These are phyloP conservation scores for Camellia sinensis DNA, from an alignment of 148 eudicot species.

Conservation along the genomic window DNA sequence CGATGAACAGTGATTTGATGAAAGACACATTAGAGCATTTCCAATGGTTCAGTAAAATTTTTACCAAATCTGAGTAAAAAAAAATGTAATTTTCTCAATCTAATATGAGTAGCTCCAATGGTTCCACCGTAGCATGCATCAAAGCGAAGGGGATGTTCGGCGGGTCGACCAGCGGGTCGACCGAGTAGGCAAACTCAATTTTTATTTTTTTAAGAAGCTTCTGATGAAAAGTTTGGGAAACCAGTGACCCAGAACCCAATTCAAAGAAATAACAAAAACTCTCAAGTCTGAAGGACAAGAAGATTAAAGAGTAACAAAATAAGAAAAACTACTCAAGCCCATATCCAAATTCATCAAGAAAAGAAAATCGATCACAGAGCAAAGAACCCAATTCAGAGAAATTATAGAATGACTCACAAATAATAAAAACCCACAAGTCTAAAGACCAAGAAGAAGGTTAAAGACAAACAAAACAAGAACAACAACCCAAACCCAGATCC, in stretches of 20 bases:
- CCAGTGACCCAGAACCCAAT: no score
- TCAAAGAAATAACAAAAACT: background rate
- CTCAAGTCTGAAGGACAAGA: background rate
- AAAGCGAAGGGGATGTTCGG: no score
- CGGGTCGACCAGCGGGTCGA: background rate
- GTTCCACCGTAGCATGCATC: no score
- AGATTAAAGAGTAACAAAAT: background rate
- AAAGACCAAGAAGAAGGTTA: background rate
- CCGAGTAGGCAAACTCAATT: background rate
- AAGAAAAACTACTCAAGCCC: constrained; percentile 7
- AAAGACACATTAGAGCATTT: no score
- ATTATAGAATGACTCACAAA: background rate
- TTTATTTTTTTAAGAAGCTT: background rate
- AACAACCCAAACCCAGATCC: constrained; percentile 15
- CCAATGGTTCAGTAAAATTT: no score
- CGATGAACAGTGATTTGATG: no score
- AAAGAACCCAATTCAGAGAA: background rate
- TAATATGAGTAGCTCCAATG: no score
- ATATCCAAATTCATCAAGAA: constrained; percentile 23
- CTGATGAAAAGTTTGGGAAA: background rate
- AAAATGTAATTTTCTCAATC: no score
- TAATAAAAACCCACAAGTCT: background rate
- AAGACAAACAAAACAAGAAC: background rate
- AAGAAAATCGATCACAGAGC: constrained; percentile 10
- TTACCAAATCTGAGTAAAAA: no score